These are phyloP conservation scores for Aspergillus neoniger DNA, from an alignment of 2,329 filamentous ascomycete genomes.

Conservation along the genomic window DNA sequence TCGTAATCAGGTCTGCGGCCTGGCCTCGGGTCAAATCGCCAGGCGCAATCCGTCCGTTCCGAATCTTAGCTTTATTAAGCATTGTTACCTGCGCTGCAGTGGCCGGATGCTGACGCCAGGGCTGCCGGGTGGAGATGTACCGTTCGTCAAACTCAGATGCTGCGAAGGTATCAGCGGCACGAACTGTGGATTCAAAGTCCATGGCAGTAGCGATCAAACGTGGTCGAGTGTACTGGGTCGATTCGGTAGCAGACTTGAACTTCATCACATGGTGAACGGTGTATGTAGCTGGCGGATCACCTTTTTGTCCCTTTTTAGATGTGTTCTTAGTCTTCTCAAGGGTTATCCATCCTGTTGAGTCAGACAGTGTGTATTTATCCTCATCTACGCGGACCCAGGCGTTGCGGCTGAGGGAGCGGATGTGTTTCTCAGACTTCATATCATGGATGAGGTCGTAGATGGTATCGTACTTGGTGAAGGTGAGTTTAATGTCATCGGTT, in stretches of 20 bases:
- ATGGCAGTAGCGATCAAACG: slow-evolving; percentile 65
- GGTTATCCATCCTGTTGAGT: slow-evolving; percentile 62
- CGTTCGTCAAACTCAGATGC: slow-evolving; percentile 63
- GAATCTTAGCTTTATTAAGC: slow-evolving; percentile 42
- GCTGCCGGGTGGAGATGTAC: slow-evolving; percentile 66
- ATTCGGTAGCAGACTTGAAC: slow-evolving; percentile 31
- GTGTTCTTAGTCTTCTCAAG: slow-evolving; percentile 41
- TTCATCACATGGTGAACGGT: slow-evolving; percentile 37
- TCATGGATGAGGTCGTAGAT: slow-evolving; percentile 90
- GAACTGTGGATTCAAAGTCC: slow-evolving; percentile 74
- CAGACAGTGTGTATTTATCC: slow-evolving; percentile 70
- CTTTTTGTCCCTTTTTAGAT: neutral
- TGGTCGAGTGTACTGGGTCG: slow-evolving; percentile 66
- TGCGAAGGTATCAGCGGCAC: slow-evolving; percentile 82
- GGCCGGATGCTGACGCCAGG: slow-evolving; percentile 71
- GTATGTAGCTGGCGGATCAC: slow-evolving; percentile 23
- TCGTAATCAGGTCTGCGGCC: slow-evolving; percentile 89
- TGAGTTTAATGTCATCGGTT: slow-evolving; percentile 55
- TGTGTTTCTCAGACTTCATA: slow-evolving; percentile 73
- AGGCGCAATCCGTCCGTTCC: slow-evolving; percentile 18
- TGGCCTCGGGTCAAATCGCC: slow-evolving; percentile 72
- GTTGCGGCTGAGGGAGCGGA: slow-evolving; percentile 71
- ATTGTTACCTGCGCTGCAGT: slow-evolving; percentile 51
- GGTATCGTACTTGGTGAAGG: slow-evolving; percentile 87
- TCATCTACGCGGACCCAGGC: slow-evolving; percentile 81